Percentiles rank a stretch among this genome's conserved stretches.
These are phyloP conservation scores for Claviceps africana DNA, from an alignment of 2,329 filamentous ascomycete species.

Conservation along the genomic window DNA sequence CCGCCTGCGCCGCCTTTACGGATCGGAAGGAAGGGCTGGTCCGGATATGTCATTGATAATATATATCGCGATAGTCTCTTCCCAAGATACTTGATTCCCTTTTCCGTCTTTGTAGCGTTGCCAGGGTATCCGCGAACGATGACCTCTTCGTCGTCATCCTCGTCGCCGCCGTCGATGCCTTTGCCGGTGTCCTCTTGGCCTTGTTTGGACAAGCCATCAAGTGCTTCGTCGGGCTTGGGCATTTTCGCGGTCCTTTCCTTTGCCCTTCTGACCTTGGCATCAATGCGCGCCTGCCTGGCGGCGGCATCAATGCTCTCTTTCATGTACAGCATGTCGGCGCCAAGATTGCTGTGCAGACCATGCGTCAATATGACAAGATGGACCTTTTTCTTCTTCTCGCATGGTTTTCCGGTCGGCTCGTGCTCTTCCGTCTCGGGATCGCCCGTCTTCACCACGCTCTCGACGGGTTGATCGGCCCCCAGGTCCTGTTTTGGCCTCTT, in stretches of 20 bases:
- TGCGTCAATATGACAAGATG: conserved; percentile 90
- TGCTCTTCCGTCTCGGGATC: conserved; percentile 15
- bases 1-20: conserved; percentile 29
- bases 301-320: conserved; percentile 93
- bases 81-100: conserved; percentile 91
- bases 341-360: conserved; percentile 87
- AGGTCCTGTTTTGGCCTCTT: conserved; percentile 12
- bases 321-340: conserved; percentile 90
- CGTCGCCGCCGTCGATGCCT: conserved; percentile 21
- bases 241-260: conserved; percentile 27
- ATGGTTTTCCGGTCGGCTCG: conserved; percentile 1
- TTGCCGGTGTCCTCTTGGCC: conserved; percentile 4
- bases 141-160: conserved; percentile 67
- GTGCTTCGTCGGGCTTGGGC: conserved; percentile 4
- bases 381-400: conserved; percentile 57
- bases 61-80: conserved; percentile 89
- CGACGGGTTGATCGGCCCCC: conserved; percentile 18
- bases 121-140: conserved; percentile 82
- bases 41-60: conserved; percentile 78
- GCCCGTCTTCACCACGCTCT: conserved; percentile 21
- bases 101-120: conserved; percentile 82
- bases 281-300: conserved; percentile 57
- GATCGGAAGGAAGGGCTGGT: conserved; percentile 71
- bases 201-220: conserved; percentile 7
- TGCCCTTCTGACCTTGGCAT: conserved; percentile 48